Base-by-base conservation (phyloP, 169 alveolate genomes). In the Plasmodium blacklocki region DNA sequence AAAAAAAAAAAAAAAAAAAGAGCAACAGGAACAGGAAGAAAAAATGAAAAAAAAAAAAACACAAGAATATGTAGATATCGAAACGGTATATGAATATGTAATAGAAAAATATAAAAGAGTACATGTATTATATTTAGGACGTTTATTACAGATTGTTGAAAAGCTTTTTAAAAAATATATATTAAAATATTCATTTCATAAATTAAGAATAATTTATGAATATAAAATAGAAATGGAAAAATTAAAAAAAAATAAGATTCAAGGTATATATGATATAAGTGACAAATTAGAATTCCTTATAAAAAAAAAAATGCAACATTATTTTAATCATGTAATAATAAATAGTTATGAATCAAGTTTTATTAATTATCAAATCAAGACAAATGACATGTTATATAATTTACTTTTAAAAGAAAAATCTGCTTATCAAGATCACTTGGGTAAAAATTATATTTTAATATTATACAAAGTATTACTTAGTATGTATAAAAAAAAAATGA, bases 401-500 rank as follows among this genome's bases (percentile, higher is more conserved):
- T n/a, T 76, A 39, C 12, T 76, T 32, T 54, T 76, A 12, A 76
- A 76, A 58, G 88, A 76, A 63, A 76, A 76, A 76, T 63, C 63
- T 64, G 49, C 23, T n/a, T 76, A 76, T 26, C 67, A 76, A 50
- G 75, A 76, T 12, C 63, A 63, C 15, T 43, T 76, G 19, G 88
- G 52, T 8, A n/a, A 52, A 5, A 74, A 76, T 39, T 45, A 60
- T 63, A 7, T 47, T 6, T 70, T 63, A 15, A 32, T 76, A 63
- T 26, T 76, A 26, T 76, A 43, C 52, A 67, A 49, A n/a, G 43
- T 29, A 29, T 23, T 76, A 23, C 26, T 54, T 12, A 76, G 50
- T 62, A 29, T 76, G 45, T 76, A 76, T 39, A 76, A 63, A 43
- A 76, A 59, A 29, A 62, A 26, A 14, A 76, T 76, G 88, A 26